These are phyloP conservation scores for Russula vinacea DNA, from an alignment of 768 basidiomycete genomes.

Conservation along the genomic window DNA sequence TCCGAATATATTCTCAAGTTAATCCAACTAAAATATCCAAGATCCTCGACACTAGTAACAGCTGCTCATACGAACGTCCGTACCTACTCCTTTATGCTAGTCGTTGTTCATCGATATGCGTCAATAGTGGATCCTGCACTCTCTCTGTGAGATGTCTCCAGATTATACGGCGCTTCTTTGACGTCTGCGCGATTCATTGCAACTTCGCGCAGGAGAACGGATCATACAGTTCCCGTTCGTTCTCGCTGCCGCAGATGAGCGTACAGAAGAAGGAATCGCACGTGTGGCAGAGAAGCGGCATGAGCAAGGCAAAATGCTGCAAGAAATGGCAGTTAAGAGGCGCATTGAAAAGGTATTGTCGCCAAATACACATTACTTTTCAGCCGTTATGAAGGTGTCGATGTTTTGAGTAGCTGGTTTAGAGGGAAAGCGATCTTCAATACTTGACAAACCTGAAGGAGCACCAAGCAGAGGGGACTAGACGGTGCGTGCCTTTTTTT, in stretches of 20 bases:
- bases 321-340: constrained; percentile 87
- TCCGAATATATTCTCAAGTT: too few species aligned
- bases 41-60: too few species aligned
- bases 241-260: constrained; percentile 66
- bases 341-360: constrained; percentile 73
- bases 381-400: neutral
- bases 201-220: constrained; percentile 60
- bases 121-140: too few species aligned
- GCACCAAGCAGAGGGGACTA: constrained; percentile 53
- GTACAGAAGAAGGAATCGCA: constrained; percentile 86
- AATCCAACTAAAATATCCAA: too few species aligned
- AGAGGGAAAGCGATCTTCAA: constrained; percentile 74
- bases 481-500: constrained; percentile 48
- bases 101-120: too few species aligned
- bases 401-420: constrained; percentile 48
- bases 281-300: constrained; percentile 72
- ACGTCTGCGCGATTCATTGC: constrained; percentile 60
- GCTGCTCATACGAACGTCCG: too few species aligned
- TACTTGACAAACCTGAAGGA: constrained; percentile 64
- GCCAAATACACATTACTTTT: neutral
- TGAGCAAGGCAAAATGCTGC: constrained; percentile 84
- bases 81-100: too few species aligned
- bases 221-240: constrained; percentile 88
- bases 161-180: constrained; percentile 64
- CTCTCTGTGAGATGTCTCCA: too few species aligned